phyloP scores from a whole-genome alignment of 371 early-diverging fungal species.

The Apophysomyces variabilis region DNA sequence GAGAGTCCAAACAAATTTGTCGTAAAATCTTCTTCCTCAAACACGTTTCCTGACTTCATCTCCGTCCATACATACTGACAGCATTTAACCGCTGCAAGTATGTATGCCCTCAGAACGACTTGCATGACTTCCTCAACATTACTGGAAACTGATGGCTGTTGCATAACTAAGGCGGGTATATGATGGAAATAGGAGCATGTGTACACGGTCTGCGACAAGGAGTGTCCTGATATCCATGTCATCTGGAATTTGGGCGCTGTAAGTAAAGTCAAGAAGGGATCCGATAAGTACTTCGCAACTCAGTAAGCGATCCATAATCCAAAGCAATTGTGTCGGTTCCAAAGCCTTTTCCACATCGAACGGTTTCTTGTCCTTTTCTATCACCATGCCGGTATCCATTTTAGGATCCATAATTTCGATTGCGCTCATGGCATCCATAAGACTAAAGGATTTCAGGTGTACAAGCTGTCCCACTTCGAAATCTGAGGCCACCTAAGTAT shows the following conservation, averaged over 20 bases:
- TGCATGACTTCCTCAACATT: constrained; percentile 34
- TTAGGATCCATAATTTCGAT: constrained; percentile 87
- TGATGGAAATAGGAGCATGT: constrained; percentile 72
- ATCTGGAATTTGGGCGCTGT: constrained; percentile 40
- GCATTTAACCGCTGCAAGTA: constrained; percentile 58
- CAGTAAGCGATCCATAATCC: constrained; percentile 70
- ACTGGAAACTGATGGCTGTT: constrained; percentile 18
- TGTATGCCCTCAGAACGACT: constrained; percentile 55
- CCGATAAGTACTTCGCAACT: constrained; percentile 57
- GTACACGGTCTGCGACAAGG: constrained; percentile 73
- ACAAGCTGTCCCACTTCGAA: constrained; percentile 70
- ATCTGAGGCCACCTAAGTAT: constrained; percentile 38
- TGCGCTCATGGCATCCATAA: constrained; percentile 81
- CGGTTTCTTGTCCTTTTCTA: constrained; percentile 32
- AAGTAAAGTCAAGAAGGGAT: neutral
- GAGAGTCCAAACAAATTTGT: constrained; percentile 67
- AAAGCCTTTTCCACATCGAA: constrained; percentile 51
- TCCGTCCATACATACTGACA: constrained; percentile 64
- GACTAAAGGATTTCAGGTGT: constrained; percentile 60
- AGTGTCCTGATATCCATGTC: constrained; percentile 78
- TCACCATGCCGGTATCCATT: constrained; percentile 79
- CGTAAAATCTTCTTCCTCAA: constrained; percentile 78
- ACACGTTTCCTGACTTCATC: constrained; percentile 66
- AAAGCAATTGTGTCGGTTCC: constrained; percentile 55
- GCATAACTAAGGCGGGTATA: constrained; percentile 40